These are phyloP conservation scores for Pelargonium citronellum DNA, from an alignment of 441 rosid genomes.

Conservation along the genomic window DNA sequence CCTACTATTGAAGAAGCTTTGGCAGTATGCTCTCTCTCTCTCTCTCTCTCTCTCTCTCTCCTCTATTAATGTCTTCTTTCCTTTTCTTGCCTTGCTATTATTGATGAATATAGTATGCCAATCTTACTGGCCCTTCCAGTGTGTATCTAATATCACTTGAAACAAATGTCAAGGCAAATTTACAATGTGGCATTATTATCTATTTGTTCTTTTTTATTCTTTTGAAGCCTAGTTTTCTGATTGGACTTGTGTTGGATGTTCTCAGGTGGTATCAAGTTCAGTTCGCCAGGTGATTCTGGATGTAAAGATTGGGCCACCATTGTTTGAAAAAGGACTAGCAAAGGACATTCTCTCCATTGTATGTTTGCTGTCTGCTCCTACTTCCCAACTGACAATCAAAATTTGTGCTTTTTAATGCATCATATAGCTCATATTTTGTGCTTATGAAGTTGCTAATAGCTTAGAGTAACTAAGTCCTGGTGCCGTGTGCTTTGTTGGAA, in stretches of 20 bases:
- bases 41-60: neutral
- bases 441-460: constrained; percentile 1
- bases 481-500: neutral
- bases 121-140: constrained; percentile 7
- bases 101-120: constrained; percentile 4
- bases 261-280: constrained; percentile 65
- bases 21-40: constrained; percentile 35
- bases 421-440: neutral
- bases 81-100: constrained; percentile 9
- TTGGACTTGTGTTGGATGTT: constrained; percentile 20
- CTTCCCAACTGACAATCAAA: constrained; percentile 6
- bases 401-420: constrained; percentile 10
- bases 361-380: constrained; percentile 29
- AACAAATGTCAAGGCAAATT: constrained; percentile 12
- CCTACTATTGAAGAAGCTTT: constrained; percentile 78
- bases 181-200: neutral
- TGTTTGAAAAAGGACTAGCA: constrained; percentile 72
- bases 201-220: constrained; percentile 10
- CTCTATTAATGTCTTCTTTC: neutral
- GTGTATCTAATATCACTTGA: constrained; percentile 9
- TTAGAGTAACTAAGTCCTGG: neutral
- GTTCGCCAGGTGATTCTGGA: constrained; percentile 71
- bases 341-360: constrained; percentile 75
- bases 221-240: constrained; percentile 20
- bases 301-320: constrained; percentile 92